These are phyloP conservation scores for Gastrolobium bilobum DNA, from an alignment of 306 rosid species.

Conservation along the genomic window DNA sequence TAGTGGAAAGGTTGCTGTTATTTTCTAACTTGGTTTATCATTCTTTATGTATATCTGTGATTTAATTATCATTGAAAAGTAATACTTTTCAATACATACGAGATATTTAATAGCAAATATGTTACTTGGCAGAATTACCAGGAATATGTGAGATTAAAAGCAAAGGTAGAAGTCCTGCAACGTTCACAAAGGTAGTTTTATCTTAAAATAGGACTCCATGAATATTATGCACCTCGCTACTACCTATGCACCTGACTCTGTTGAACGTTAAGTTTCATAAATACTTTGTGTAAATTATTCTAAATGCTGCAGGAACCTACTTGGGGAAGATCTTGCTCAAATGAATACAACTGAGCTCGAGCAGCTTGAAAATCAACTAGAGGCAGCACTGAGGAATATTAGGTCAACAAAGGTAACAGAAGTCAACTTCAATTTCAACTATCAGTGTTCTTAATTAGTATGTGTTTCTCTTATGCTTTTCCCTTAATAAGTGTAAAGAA, in stretches of 20 bases:
- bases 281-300: constrained; percentile 11
- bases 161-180: constrained; percentile 79
- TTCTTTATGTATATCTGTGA: not conserved
- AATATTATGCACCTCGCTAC: not conserved
- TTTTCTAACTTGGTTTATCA: not conserved
- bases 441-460: not conserved
- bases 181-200: constrained; percentile 79
- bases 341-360: constrained; percentile 71
- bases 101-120: constrained; percentile 2
- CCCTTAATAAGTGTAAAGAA: not conserved
- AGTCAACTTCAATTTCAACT: constrained; percentile 3
- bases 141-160: constrained; percentile 81
- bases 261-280: not conserved
- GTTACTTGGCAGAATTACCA: constrained; percentile 65
- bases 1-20: not conserved
- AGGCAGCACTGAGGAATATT: constrained; percentile 71
- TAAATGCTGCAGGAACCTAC: constrained; percentile 66
- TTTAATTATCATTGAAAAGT: not conserved
- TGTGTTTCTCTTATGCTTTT: no score
- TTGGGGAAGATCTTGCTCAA: constrained; percentile 85
- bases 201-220: not conserved
- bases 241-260: not conserved
- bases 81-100: not conserved
- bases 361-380: constrained; percentile 83
- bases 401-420: constrained; percentile 79